Conservation (phyloP, 352 stramenopile species). For the Globisporangium okanoganense region DNA sequence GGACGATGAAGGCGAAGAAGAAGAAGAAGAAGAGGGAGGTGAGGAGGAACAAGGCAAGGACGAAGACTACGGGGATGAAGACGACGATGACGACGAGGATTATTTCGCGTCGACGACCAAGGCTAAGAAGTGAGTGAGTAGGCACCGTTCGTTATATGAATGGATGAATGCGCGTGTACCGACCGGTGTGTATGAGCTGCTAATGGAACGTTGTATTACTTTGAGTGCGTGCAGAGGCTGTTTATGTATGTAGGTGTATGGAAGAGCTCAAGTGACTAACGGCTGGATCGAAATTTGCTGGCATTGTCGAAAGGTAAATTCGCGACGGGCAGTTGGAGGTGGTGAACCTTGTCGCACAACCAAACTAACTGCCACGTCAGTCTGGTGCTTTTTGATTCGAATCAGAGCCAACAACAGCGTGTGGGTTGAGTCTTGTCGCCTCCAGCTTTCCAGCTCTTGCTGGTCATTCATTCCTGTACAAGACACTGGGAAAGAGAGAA, state of each 20-base stretch:
- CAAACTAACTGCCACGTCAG: background rate
- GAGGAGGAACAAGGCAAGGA: constrained; percentile 12
- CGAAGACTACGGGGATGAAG: background rate
- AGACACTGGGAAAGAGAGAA: background rate
- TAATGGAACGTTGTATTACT: too few species aligned
- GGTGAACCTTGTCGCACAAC: background rate
- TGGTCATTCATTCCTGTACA: background rate
- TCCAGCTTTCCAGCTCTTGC: too few species aligned
- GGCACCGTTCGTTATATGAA: too few species aligned
- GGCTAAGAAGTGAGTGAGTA: background rate
- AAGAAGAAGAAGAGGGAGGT: constrained; percentile 18
- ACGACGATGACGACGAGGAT: background rate
- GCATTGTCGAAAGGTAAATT: too few species aligned
- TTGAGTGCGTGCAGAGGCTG: too few species aligned
- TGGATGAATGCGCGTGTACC: too few species aligned
- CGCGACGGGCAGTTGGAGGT: too few species aligned
- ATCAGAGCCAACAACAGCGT: too few species aligned
- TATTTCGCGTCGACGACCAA: background rate
- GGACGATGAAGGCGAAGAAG: background rate
- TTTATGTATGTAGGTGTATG: too few species aligned
- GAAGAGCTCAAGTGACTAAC: too few species aligned
- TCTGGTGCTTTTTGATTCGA: background rate
- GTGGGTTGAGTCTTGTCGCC: too few species aligned
- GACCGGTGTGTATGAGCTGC: too few species aligned
- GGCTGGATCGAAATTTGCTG: constrained; percentile 1